A percentile compares a stretch with the other conserved stretches of the same genome.
These are phyloP conservation scores for Leccinum insigne DNA, from an alignment of 1,284 basidiomycete genomes.

Conservation along the genomic window DNA sequence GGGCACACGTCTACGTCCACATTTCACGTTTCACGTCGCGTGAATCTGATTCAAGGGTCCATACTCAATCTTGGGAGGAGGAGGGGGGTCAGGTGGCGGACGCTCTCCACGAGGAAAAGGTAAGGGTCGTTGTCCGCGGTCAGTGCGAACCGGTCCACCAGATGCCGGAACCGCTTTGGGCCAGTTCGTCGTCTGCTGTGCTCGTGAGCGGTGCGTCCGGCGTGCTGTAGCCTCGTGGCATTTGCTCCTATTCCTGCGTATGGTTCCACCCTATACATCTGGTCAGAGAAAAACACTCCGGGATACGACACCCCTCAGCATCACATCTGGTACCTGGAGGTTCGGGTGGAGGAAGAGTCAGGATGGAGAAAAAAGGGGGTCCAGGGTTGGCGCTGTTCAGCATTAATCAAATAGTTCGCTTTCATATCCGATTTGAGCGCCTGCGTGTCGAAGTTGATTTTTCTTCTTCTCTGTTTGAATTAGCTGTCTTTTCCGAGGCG, in stretches of 20 bases:
- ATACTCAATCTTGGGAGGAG: conserved; percentile 25
- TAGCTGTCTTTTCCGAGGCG: conserved; percentile 15
- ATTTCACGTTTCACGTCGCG: conserved; percentile 12
- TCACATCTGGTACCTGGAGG: conserved; percentile 3
- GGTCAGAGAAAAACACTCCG: neutral
- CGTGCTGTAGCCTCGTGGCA: conserved; percentile 24
- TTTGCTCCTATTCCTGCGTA: conserved; percentile 8
- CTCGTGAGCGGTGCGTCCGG: conserved; percentile 8
- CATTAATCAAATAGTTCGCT: neutral
- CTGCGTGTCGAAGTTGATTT: conserved; percentile 1
- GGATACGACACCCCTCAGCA: neutral
- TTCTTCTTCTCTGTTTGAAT: neutral
- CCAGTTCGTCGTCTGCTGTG: conserved; percentile 5
- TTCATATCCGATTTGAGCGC: conserved; percentile 5
- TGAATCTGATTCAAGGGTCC: conserved; percentile 26
- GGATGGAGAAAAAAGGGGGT: conserved; percentile 2
- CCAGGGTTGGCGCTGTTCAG: neutral
- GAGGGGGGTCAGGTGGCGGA: neutral
- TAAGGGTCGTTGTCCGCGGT: neutral
- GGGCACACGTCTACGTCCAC: neutral
- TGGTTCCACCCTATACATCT: neutral
- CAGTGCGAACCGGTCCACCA: conserved; percentile 3
- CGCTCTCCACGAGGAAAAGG: conserved; percentile 10
- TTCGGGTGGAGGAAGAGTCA: neutral
- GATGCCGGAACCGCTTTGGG: conserved; percentile 1